Percentiles rank a stretch among this genome's conserved stretches.
These are phyloP conservation scores for Penicillium sp. DNA, from an alignment of 2,329 filamentous ascomycete species.

Conservation along the genomic window DNA sequence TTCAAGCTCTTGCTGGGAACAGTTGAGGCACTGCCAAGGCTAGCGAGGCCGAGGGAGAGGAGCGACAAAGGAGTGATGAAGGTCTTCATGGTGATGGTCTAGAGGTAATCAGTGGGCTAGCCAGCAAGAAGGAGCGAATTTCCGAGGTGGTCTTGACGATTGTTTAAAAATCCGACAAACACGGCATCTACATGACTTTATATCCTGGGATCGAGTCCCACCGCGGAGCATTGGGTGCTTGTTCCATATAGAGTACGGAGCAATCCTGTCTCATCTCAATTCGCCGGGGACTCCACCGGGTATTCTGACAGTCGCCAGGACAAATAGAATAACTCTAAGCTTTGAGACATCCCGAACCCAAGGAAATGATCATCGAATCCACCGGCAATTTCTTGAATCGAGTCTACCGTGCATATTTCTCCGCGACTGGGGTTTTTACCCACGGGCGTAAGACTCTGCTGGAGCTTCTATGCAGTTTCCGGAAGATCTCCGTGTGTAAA, in stretches of 20 bases:
- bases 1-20: slow-evolving; percentile 21
- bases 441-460: background rate
- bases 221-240: background rate
- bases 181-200: background rate
- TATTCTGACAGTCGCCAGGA: background rate
- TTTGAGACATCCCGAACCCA: background rate
- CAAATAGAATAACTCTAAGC: background rate
- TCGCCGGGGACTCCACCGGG: slow-evolving; percentile 12
- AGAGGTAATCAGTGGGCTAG: background rate
- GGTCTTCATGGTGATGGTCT: slow-evolving; percentile 28
- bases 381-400: background rate
- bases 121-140: background rate
- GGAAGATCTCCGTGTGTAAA: slow-evolving; percentile 12
- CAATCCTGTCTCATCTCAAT: slow-evolving; percentile 17
- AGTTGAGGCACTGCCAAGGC: slow-evolving; percentile 24
- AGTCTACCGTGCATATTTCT: slow-evolving; percentile 7
- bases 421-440: slow-evolving; percentile 10
- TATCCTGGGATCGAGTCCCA: slow-evolving; percentile 1
- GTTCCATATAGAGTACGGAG: slow-evolving; percentile 20
- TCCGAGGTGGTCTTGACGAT: background rate
- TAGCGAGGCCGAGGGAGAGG: slow-evolving; percentile 20
- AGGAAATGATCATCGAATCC: slow-evolving; percentile 3
- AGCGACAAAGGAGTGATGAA: slow-evolving; percentile 20
- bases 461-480: slow-evolving; percentile 5
- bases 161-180: background rate